Evolutionary conservation across 2,329 filamentous ascomycete species (phyloP), one percentile per base, ranked within the genome.

Genomic region (Boeremia lycopersici): DNA sequence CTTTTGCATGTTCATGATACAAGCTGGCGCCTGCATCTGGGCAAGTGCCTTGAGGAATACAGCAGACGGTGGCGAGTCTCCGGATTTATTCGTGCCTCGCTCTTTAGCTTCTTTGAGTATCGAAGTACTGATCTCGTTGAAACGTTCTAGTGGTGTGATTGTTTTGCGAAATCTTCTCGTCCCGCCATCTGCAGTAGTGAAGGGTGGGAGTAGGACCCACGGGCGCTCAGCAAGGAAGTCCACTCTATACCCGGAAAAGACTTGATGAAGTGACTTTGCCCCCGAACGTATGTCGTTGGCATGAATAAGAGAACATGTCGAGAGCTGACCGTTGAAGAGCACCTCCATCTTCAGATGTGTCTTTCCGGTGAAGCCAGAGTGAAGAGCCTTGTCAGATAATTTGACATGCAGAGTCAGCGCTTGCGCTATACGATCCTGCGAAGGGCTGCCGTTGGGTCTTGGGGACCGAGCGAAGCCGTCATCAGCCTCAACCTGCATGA

Each of bases 291-390:
- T 40, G 43, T 71, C 68, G 26, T 66, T 59, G 19, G 46, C 43
- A 8, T 70, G 59, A 9, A 74, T 43, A 23, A 71, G 62, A 6
- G 59, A 54, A 31, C 70, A 74, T n/a, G 61, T 68, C 4, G 71
- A 70, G 7, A 81, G 68, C 28, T 74, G 63, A 33, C 80, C 79
- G 49, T 82, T 81, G 62, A 79, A 68, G 59, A 78, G 77, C 4
- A 81, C 73, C n/a, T 81, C 79, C 38, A 81, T 72, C 61, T 79
- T 80, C 45, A 81, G 53, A 30, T 78, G 72, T 17, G 69, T 67
- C n/a, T 60, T 61, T 23, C 50, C 60, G 10, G 47, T 56, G 31
- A 69, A 59, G 17, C 63, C 59, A n/a, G 53, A 60, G 2, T 65
- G 19, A 41, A 74, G 76, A 0, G 73, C 61, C 45, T 70, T 66